Base-by-base conservation (phyloP, 2,329 filamentous ascomycete species). In the Curvularia sp. region DNA sequence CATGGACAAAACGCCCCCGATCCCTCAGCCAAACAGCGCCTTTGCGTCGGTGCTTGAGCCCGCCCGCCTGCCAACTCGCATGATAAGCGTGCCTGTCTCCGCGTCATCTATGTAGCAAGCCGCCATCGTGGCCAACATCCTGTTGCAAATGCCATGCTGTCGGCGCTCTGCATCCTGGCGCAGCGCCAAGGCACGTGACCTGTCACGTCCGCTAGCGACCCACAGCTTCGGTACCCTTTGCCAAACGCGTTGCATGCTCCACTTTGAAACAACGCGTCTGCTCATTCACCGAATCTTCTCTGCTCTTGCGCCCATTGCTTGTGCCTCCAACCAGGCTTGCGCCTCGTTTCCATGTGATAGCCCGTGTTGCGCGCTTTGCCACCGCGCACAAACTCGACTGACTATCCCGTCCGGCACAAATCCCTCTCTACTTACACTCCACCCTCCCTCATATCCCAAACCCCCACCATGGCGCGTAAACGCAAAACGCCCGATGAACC, bases 381-480 rank as follows among this genome's bases (percentile, higher is more conserved):
- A 21, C 28, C 39, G 39, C 47, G 23, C 41, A 30, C n/a, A 19
- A 46, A 15, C 42, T 5, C 7, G 5, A 28, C 4, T 25, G 25
- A 25, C 15, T 36, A 25, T 13, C 47, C 21, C 21, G 5, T 25
- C 18, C 19, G 23, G 13, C 21, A 15, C 47, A 21, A 38, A 23
- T 18, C 5, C 47, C 32, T 49, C 8, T 27, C 47, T 12, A 9
- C 47, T 23, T 27, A 9, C 28, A 8, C 47, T 19, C 30, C n/a
- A 18, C 12, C 5, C 23, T 34, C 15, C 21, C 21, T 36, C 30
- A 12, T 19, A 27, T 36, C 34, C 15, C 34, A n/a, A 34, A 36
- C n/a, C 13, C 50, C 42, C 32, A 34, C 45, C 39, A 59, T 59
- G 57, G 48, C 49, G 23, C 57, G 49, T 25, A 59, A 59, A 53